Evolutionary conservation across 83 land plant species (phyloP).

Genomic region (Larix sibirica): DNA sequence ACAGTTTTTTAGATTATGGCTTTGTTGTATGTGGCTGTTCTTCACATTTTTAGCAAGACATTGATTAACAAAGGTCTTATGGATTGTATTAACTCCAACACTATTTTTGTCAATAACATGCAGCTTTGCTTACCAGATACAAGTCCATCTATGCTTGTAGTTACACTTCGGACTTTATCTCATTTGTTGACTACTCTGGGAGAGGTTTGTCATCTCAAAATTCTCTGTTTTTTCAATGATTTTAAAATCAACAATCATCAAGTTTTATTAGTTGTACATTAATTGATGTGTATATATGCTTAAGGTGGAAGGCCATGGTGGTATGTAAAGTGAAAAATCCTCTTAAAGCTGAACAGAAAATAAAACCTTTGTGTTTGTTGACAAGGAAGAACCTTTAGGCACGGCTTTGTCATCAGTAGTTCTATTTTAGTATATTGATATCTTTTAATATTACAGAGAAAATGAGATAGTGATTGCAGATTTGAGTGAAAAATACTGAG

Average conservation of each 20-base stretch:
- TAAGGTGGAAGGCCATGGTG: not conserved
- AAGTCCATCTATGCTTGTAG: slow-evolving; percentile 75
- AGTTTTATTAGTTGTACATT: not conserved
- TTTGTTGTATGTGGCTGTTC: not conserved
- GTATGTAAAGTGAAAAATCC: not conserved
- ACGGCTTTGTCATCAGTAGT: not conserved
- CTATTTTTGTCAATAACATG: slow-evolving; percentile 2
- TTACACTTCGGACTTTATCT: slow-evolving; percentile 71
- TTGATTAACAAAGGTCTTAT: not conserved
- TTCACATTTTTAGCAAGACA: not conserved
- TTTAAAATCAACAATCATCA: no score
- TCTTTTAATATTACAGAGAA: not conserved
- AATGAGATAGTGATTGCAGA: not conserved
- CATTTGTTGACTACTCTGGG: slow-evolving; percentile 85
- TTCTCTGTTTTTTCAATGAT: not conserved
- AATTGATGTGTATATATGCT: not conserved
- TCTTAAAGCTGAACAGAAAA: not conserved
- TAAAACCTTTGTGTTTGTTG: not conserved
- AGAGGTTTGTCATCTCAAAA: slow-evolving; percentile 62
- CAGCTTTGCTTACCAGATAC: slow-evolving; percentile 75
- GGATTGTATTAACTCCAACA: not conserved
- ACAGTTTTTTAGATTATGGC: not conserved
- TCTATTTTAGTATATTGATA: not conserved
- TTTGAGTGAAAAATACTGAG: not conserved
- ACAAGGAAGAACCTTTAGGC: not conserved